Percentiles rank a stretch among this genome's conserved stretches.
Conservation (phyloP, 768 basidiomycete genomes). For the Tricholoma hemisulphureum region DNA sequence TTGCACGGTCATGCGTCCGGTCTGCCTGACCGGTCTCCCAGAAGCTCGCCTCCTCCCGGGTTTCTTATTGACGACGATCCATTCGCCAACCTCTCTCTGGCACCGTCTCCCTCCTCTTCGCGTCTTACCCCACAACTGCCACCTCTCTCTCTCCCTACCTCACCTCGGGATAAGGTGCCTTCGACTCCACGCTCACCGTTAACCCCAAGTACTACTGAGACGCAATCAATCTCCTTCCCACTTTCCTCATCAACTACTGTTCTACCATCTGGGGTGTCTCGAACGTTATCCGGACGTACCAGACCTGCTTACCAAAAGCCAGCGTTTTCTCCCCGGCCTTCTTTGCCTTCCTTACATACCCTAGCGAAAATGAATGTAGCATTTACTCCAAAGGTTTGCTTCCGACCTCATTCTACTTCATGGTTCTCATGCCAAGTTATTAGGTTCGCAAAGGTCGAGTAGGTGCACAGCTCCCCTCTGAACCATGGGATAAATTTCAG, state of each 20-base stretch:
- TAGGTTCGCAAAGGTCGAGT: slow-evolving; percentile 53
- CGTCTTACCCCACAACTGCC: slow-evolving; percentile 6
- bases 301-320: slow-evolving; percentile 46
- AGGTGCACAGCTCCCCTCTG: slow-evolving; percentile 50
- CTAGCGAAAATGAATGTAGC: slow-evolving; percentile 50
- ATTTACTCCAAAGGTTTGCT: slow-evolving; percentile 44
- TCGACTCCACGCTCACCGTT: slow-evolving; percentile 29
- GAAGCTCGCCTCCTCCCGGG: slow-evolving; percentile 37
- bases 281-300: slow-evolving; percentile 18
- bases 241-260: slow-evolving; percentile 12
- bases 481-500: slow-evolving; percentile 50
- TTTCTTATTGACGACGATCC: slow-evolving; percentile 70
- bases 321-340: slow-evolving; percentile 48
- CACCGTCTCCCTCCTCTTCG: slow-evolving; percentile 13
- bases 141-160: slow-evolving; percentile 12
- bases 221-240: slow-evolving; percentile 13
- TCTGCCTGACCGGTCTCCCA: slow-evolving; percentile 13
- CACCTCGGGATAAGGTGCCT: slow-evolving; percentile 16
- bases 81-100: slow-evolving; percentile 59
- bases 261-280: slow-evolving; percentile 11
- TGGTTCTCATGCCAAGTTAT: neutral
- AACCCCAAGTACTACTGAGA: slow-evolving; percentile 17
- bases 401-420: neutral
- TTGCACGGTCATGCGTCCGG: slow-evolving; percentile 7
- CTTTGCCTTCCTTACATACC: slow-evolving; percentile 49